These are phyloP conservation scores for Aspergillus hancockii DNA, from an alignment of 495 filamentous ascomycete species.

Conservation along the genomic window DNA sequence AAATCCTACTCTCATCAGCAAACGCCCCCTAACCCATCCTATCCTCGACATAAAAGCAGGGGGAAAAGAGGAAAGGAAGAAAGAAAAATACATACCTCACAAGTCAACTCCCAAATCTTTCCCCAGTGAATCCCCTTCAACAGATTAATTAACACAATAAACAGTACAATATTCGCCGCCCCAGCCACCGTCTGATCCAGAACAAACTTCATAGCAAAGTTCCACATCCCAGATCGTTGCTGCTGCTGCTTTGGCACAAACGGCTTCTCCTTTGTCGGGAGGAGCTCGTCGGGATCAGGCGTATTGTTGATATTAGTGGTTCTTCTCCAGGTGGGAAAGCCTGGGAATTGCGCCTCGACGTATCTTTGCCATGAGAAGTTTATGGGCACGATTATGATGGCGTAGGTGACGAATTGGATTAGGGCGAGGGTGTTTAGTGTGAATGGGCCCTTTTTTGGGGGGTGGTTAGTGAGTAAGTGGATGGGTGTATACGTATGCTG, in stretches of 20 bases:
- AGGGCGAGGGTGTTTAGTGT: slow-evolving; percentile 62
- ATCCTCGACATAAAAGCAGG: too few relatives aligned
- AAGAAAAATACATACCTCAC: slow-evolving; percentile 35
- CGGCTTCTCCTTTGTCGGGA: slow-evolving; percentile 32
- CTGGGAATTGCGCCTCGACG: slow-evolving; percentile 57
- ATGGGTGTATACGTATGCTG: background rate
- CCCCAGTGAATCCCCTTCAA: slow-evolving; percentile 43
- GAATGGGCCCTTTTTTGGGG: slow-evolving; percentile 26
- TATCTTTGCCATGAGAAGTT: slow-evolving; percentile 84
- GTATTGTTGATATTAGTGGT: background rate
- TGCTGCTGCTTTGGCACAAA: slow-evolving; percentile 24
- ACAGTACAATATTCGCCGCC: slow-evolving; percentile 74
- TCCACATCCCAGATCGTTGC: slow-evolving; percentile 45
- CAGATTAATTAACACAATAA: slow-evolving; percentile 60
- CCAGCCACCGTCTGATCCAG: slow-evolving; percentile 82
- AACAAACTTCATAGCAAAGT: slow-evolving; percentile 77
- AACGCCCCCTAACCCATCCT: too few relatives aligned
- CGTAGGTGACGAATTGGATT: slow-evolving; percentile 77
- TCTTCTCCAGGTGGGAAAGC: slow-evolving; percentile 30
- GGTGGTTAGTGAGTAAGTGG: slow-evolving; percentile 2
- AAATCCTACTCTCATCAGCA: slow-evolving; percentile 53
- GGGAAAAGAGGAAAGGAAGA: slow-evolving; percentile 3
- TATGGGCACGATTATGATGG: slow-evolving; percentile 73
- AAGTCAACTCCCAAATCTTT: slow-evolving; percentile 33
- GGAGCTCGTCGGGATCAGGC: slow-evolving; percentile 20